Evolutionary conservation across 345 rosid genomes (phyloP), one percentile per base, ranked within the genome.

Genomic region (Ceriops decandra): DNA sequence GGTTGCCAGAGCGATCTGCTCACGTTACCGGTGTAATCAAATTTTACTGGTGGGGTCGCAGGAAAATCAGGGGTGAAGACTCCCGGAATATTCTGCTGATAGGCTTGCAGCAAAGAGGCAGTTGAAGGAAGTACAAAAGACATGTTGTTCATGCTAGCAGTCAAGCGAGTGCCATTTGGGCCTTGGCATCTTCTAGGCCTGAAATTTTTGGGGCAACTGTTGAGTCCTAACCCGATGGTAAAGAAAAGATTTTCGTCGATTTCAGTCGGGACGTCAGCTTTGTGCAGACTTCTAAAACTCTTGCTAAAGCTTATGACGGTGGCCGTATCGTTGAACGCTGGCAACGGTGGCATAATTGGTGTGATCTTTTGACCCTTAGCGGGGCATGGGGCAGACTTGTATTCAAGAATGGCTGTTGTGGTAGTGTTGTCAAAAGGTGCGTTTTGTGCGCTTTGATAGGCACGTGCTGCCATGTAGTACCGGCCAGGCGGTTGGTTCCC

Each of bases 41-140:
- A 95, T 46, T 68, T 63, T 64, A 86, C 65, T 9, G 84, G 97
- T 0, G 97, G 99, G 28, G 62, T 82, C 0, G 79, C 88, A 0
- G 98, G 99, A 30, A 91, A 95, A 76, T 91, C 97, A 0, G 92
- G 79, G 1, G 98, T 91, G 85, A 83, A 95, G 31, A 95, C 93
- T 19, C 89, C 87, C 5, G 90, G 93, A 22, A 90, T 79, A 0
- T 88, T 79, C 2, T 85, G 85, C 11, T 72, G 72, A 64, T 86
- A 76, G 67, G 99, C 99, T 77, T 95, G 96, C 32, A 95, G 79
- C 24, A 95, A 76, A 16, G 98, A 90, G 72, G 80, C 69, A 57
- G 21, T 88, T 0, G 86, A 78, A 9, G 97, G 99, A 1, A 91
- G 76, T 64, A 82, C 90, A 64, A 95, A 90, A 2, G 97, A 95